phyloP scores from a whole-genome alignment of 2,329 filamentous ascomycete genomes.

The Epichloe gansuensis region DNA sequence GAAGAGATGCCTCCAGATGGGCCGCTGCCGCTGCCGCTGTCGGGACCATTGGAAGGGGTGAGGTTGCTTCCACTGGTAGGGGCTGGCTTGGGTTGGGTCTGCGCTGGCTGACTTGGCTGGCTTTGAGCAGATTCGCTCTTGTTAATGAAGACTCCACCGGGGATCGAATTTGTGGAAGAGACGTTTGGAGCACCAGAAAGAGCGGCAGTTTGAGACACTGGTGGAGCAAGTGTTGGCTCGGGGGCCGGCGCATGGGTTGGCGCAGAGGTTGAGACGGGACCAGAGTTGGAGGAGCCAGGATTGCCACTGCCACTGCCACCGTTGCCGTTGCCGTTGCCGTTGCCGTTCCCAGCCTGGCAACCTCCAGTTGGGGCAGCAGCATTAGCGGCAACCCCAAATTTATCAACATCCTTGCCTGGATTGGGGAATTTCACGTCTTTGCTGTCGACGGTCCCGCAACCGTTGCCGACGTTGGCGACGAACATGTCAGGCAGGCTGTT shows the following conservation, averaged over 20 bases:
- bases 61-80: constrained; percentile 8
- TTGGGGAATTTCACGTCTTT: constrained; percentile 47
- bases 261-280: background rate
- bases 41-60: constrained; percentile 6
- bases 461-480: constrained; percentile 47
- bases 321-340: constrained; percentile 12
- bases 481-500: constrained; percentile 58
- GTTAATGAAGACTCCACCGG: constrained; percentile 30
- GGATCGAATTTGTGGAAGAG: background rate
- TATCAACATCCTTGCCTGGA: constrained; percentile 44
- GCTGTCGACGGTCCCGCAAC: constrained; percentile 37
- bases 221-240: background rate
- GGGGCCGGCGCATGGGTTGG: background rate
- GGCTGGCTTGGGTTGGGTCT: constrained; percentile 6
- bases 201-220: too few relatives aligned
- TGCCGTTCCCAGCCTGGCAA: too few relatives aligned
- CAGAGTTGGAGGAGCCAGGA: too few relatives aligned
- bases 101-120: background rate
- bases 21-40: constrained; percentile 10
- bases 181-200: too few relatives aligned
- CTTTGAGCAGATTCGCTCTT: constrained; percentile 5
- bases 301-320: too few relatives aligned
- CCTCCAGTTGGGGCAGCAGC: constrained; percentile 8
- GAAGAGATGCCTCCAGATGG: constrained; percentile 20
- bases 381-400: constrained; percentile 26